Evolutionary conservation across 2,329 filamentous ascomycete genomes (phyloP).

Genomic region (Aulographum hederae): DNA sequence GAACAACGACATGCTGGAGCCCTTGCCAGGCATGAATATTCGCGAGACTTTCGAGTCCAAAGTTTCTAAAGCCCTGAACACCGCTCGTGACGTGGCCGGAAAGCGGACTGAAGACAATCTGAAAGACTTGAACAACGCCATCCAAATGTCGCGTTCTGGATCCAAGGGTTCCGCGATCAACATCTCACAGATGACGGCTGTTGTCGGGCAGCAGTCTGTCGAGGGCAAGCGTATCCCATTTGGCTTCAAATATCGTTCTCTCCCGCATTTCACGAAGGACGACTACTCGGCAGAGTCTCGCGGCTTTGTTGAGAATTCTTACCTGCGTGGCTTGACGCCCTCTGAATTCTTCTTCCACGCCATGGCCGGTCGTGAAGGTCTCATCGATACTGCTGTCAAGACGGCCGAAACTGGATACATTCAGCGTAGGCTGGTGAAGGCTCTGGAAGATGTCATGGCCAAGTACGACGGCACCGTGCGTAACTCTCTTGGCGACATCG

Average conservation of each 20-base stretch:
- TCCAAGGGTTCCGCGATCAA: conserved; percentile 99
- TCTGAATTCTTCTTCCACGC: conserved; percentile 99
- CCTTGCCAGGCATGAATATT: conserved; percentile 95
- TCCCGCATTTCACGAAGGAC: conserved; percentile 97
- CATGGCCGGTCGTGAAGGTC: conserved; percentile 99
- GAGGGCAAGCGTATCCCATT: conserved; percentile 98
- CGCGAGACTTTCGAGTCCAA: conserved; percentile 97
- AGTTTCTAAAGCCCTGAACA: conserved; percentile 85
- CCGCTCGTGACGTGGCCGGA: conserved; percentile 91
- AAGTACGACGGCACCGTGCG: conserved; percentile 96
- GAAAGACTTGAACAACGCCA: conserved; percentile 91
- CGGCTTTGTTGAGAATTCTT: conserved; percentile 97
- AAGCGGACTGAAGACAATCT: conserved; percentile 78
- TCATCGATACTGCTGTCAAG: conserved; percentile 98
- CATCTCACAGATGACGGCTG: conserved; percentile 97
- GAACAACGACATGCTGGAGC: conserved; percentile 72
- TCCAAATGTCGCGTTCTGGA: conserved; percentile 88
- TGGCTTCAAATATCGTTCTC: conserved; percentile 92
- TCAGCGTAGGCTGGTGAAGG: conserved; percentile 94
- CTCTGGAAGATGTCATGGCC: conserved; percentile 90
- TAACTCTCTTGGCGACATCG: conserved; percentile 88
- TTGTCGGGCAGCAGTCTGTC: conserved; percentile 95
- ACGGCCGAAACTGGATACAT: conserved; percentile 99
- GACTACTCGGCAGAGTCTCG: conserved; percentile 95
- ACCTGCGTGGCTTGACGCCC: conserved; percentile 84